Base-by-base conservation (phyloP, 306 rosid species). In the Corylus americana region DNA sequence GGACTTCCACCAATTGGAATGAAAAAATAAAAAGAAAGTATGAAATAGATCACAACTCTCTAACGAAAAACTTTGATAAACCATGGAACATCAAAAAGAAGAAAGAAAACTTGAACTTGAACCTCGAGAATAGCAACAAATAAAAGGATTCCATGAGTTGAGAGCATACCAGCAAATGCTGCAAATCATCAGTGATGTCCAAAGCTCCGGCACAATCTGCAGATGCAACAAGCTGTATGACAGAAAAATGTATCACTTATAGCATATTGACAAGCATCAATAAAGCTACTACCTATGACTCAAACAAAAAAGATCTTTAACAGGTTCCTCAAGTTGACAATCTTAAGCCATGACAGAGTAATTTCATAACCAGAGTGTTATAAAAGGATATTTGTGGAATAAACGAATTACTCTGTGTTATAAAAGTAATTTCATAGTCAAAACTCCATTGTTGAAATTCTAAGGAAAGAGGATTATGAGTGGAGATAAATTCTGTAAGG, bases 131-230 rank as follows among this genome's bases (percentile, higher is more conserved):
- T 55, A 8, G 66, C n/a, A 18, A 10, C 11, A 25, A 7, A n/a
- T 7, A 35, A 79, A 31, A 58, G 35, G n/a, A 55, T 61, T 47
- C 14, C 45, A 5, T 64, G 45, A 70, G 0, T 0, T 37, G 29
- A 59, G 70, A 71, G 61, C 35, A 71, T 93, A 96, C 99, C 96
- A 93, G 88, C 76, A 96, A 86, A 78, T 93, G 90, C 66, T 88
- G 97, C 88, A 96, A 90, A 89, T 93, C 98, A 12, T 93, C 96
- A 13, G 97, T 96, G 70, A 96, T 90, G 80, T 96, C 99, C 84
- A 96, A 82, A 17, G 99, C 98, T 87, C 99, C 98, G 63, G 98
- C 94, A 90, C 98, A 96, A 85, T 96, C 99, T 85, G 89, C 96
- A 83, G 99, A 88, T 55, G 96, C 93, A 88, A 96, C 97, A 88